Conservation (phyloP, 2,329 filamentous ascomycete genomes). For the Fonsecaea nubica region DNA sequence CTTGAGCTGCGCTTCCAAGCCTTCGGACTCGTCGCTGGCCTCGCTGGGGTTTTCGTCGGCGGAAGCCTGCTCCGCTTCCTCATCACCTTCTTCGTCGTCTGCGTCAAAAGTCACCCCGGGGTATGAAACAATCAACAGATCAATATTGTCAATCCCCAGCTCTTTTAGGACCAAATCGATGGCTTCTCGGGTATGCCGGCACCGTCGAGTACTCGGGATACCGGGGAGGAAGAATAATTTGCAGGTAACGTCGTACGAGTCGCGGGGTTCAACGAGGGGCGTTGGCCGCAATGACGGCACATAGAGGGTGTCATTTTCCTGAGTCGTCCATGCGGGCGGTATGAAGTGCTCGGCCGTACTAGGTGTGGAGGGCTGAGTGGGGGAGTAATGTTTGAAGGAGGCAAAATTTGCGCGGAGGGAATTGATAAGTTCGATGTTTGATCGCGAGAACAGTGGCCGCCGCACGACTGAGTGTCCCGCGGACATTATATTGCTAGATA, state of each 20-base stretch:
- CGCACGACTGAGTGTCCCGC: conserved; percentile 83
- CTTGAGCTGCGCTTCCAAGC: conserved; percentile 70
- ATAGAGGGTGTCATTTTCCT: conserved; percentile 67
- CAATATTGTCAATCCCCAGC: conserved; percentile 75
- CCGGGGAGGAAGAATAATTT: conserved; percentile 92
- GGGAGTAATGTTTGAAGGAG: conserved; percentile 65
- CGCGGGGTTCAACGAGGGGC: conserved; percentile 76
- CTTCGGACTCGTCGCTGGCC: conserved; percentile 54
- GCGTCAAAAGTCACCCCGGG: conserved; percentile 93
- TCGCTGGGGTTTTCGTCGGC: conserved; percentile 59
- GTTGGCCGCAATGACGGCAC: conserved; percentile 79
- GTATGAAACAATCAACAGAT: conserved; percentile 91
- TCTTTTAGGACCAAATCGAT: conserved; percentile 80
- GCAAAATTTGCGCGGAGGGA: conserved; percentile 84
- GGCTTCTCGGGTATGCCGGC: conserved; percentile 76
- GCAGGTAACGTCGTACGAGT: conserved; percentile 90
- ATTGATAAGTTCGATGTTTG: conserved; percentile 90
- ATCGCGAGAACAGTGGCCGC: conserved; percentile 77
- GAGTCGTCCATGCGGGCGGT: conserved; percentile 68
- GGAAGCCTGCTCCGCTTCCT: conserved; percentile 67
- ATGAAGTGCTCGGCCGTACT: conserved; percentile 37
- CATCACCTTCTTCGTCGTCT: conserved; percentile 78
- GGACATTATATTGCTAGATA: conserved; percentile 77
- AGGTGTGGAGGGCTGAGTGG: not conserved
- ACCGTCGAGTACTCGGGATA: conserved; percentile 68